Evolutionary conservation across 345 rosid species (phyloP), one percentile per base, ranked within the genome.

Genomic region (Lepidium didymum): DNA sequence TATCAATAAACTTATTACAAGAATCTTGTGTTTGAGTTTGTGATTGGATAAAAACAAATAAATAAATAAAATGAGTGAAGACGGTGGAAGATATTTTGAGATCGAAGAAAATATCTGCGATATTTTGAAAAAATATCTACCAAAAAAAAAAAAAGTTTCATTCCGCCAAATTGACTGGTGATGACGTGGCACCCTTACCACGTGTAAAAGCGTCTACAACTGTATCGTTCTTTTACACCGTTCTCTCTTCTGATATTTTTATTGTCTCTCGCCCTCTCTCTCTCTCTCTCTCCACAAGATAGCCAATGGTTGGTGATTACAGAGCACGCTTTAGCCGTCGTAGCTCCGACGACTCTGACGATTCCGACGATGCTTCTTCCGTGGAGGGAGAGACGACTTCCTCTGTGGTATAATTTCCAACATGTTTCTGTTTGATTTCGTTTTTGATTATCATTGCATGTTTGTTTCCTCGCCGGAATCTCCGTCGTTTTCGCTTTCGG

Each of bases 171-270:
- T 37, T 44, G 56, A 36, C 51, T 8, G 43, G 42, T 21, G 29
- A 12, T 76, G 92, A 88, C 89, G 82, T 88, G 91, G 81, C 81
- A 71, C 0, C 5, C 3, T 7, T 25, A 77, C 83, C 87, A 86
- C 95, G 89, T 88, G 92, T 81, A 67, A 81, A 86, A 85, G 90
- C 46, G 77, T 64, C 68, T 82, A 79, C 89, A 86, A 77, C 83
- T 84, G 87, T 80, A 66, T 8, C 79, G 59, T 62, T 64, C 83
- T 72, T 70, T 78, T 65, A 53, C 9, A 27, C 12, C 6, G 4
- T 54, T 37, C 34, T 47, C 35, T 36, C 21, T 19, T 33, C 53
- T 23, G 19, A 50, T 62, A 40, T 53, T 27, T 1, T 62, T 40
- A 15, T 38, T 37, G 41, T 19, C 21, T 19, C 58, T 61, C 35